Evolutionary conservation across 2,329 filamentous ascomycete genomes (phyloP).

Genomic region (Fusarium sarcochroum): DNA sequence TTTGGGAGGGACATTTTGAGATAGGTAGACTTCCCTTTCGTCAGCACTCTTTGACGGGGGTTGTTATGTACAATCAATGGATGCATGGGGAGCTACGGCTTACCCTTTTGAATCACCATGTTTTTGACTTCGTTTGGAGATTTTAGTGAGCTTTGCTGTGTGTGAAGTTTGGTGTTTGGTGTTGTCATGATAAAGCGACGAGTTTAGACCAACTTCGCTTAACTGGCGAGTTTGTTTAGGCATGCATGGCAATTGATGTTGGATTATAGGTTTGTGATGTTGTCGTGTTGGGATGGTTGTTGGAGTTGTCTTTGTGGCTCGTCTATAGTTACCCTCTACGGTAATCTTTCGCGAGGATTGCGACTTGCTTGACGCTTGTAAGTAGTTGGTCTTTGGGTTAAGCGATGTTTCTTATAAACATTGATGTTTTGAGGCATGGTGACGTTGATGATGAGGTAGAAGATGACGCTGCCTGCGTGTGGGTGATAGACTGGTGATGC

Average conservation of each 20-base stretch:
- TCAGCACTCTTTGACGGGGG: slow-evolving; percentile 3
- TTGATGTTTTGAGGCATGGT: accelerated
- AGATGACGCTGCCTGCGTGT: not conserved
- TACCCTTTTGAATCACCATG: not conserved
- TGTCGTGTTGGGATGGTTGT: not conserved
- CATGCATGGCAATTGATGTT: too few species aligned
- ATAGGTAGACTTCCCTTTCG: not conserved
- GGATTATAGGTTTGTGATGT: not conserved
- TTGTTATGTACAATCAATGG: slow-evolving; percentile 19
- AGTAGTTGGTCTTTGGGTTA: not conserved
- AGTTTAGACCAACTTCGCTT: not conserved
- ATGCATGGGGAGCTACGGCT: slow-evolving; percentile 16
- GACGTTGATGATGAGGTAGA: not conserved
- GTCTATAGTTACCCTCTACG: not conserved
- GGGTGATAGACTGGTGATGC: not conserved
- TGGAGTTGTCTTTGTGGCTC: not conserved
- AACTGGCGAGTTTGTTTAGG: not conserved
- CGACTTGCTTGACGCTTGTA: not conserved
- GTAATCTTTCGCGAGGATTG: not conserved
- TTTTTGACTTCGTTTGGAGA: not conserved
- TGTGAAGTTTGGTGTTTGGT: not conserved
- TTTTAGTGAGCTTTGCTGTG: not conserved
- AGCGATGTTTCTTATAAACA: accelerated
- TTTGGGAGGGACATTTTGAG: slow-evolving; percentile 6
- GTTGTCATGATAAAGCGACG: too few species aligned